Evolutionary conservation across 106 monocot genomes (phyloP).

Genomic region (Iris macrosiphon): DNA sequence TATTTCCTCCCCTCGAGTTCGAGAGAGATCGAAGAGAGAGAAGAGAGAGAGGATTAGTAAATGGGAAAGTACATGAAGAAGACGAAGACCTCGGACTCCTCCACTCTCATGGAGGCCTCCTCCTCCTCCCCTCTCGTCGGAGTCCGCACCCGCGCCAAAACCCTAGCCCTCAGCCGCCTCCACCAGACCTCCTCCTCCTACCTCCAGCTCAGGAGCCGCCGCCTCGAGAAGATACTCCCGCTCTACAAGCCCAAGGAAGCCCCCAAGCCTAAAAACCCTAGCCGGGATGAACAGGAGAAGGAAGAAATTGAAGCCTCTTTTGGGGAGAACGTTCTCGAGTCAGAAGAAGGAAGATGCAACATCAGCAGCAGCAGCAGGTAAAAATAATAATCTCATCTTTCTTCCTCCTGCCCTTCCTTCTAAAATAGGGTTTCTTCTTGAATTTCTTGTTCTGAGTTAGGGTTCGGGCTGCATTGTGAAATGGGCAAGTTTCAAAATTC

Average conservation of each 20-base stretch:
- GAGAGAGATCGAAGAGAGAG: not conserved
- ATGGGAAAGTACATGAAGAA: constrained; percentile 64
- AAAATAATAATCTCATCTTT: not conserved
- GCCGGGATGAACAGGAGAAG: not conserved
- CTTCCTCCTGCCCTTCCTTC: not conserved
- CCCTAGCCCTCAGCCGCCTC: constrained; percentile 44
- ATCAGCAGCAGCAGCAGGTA: constrained; percentile 17
- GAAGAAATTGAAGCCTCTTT: constrained; percentile 16
- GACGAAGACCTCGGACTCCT: constrained; percentile 31
- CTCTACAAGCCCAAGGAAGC: not conserved
- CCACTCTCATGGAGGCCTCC: constrained; percentile 37
- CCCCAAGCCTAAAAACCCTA: constrained; percentile 2
- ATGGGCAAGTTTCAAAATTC: constrained; percentile 8
- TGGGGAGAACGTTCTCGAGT: constrained; percentile 17
- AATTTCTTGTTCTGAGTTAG: not conserved
- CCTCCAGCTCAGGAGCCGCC: constrained; percentile 50
- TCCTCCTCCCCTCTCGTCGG: constrained; percentile 22
- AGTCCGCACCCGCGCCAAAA: constrained; percentile 43
- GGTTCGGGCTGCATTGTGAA: not conserved
- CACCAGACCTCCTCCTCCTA: constrained; percentile 14
- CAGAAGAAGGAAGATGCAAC: constrained; percentile 26
- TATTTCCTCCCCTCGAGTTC: not conserved
- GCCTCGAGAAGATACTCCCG: constrained; percentile 34
- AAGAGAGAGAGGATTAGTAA: not conserved
- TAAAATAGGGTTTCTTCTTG: constrained; percentile 1